These are phyloP conservation scores for Hirschfeldia incana DNA, from an alignment of 345 rosid species.

Conservation along the genomic window DNA sequence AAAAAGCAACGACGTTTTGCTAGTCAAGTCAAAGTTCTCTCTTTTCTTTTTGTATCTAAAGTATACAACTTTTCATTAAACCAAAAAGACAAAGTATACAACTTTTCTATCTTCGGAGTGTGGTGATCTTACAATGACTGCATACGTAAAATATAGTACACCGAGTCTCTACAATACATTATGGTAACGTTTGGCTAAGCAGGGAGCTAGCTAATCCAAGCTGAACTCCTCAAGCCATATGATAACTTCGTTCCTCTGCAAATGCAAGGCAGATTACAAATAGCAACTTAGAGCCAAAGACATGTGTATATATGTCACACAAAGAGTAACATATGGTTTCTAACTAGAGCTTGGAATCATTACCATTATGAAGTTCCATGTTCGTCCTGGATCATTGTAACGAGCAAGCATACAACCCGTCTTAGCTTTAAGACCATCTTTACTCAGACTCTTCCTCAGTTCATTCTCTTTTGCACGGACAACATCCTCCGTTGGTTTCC, in stretches of 20 bases:
- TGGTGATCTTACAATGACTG: constrained; percentile 1
- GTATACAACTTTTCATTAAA: not conserved
- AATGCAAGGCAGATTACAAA: not conserved
- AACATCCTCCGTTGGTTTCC: constrained; percentile 70
- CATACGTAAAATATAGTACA: not conserved
- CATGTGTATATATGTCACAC: not conserved
- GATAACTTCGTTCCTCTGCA: constrained; percentile 70
- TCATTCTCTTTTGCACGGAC: constrained; percentile 58
- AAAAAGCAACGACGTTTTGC: constrained; percentile 2
- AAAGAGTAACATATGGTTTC: not conserved
- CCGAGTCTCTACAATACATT: not conserved
- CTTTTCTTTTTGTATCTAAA: not conserved
- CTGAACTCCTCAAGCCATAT: constrained; percentile 69
- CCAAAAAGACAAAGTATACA: not conserved
- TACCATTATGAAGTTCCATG: constrained; percentile 77
- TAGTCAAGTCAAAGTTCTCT: not conserved
- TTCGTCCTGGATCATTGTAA: constrained; percentile 88
- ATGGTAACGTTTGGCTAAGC: not conserved
- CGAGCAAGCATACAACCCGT: constrained; percentile 80
- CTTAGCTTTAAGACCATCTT: constrained; percentile 66
- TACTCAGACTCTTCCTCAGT: constrained; percentile 52
- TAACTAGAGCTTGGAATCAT: not conserved
- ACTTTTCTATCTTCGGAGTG: not conserved
- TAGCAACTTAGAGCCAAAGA: not conserved
- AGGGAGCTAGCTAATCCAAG: constrained; percentile 33